These are phyloP conservation scores for Plantago major DNA, from an alignment of 257 asterid species.

Conservation along the genomic window DNA sequence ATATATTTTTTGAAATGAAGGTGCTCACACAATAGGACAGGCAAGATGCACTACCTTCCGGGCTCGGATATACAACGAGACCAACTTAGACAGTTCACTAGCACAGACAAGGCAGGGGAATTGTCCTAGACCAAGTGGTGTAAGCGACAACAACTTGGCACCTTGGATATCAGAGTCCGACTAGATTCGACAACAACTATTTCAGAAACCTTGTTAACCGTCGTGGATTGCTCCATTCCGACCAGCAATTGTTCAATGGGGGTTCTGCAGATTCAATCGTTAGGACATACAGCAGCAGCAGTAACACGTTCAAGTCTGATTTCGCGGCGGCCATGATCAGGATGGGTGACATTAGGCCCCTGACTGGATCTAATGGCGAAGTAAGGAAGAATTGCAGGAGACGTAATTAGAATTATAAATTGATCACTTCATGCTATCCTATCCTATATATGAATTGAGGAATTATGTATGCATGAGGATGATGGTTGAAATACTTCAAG, in stretches of 20 bases:
- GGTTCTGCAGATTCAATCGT: slow-evolving; percentile 60
- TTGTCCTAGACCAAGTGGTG: slow-evolving; percentile 60
- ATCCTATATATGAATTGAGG: background rate
- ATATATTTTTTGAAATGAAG: slow-evolving; percentile 19
- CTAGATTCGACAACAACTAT: slow-evolving; percentile 63
- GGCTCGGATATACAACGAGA: slow-evolving; percentile 71
- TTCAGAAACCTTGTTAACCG: slow-evolving; percentile 49
- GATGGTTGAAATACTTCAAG: background rate
- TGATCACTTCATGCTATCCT: background rate
- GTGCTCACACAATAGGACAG: slow-evolving; percentile 85
- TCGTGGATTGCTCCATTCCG: slow-evolving; percentile 85
- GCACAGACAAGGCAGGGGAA: slow-evolving; percentile 43
- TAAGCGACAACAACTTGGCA: slow-evolving; percentile 81
- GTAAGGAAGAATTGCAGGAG: slow-evolving; percentile 77
- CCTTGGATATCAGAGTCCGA: slow-evolving; percentile 66
- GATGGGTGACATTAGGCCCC: slow-evolving; percentile 77
- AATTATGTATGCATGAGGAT: background rate
- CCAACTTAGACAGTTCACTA: slow-evolving; percentile 46
- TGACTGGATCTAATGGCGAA: slow-evolving; percentile 77
- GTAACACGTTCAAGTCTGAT: slow-evolving; percentile 39
- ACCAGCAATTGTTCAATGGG: slow-evolving; percentile 72
- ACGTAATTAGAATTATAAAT: slow-evolving; percentile 23
- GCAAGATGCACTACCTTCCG: slow-evolving; percentile 86
- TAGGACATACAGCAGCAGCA: slow-evolving; percentile 31
- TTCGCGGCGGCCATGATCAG: slow-evolving; percentile 62